Conservation (phyloP, 2,329 filamentous ascomycete species). For the Blumeriella jaapii region DNA sequence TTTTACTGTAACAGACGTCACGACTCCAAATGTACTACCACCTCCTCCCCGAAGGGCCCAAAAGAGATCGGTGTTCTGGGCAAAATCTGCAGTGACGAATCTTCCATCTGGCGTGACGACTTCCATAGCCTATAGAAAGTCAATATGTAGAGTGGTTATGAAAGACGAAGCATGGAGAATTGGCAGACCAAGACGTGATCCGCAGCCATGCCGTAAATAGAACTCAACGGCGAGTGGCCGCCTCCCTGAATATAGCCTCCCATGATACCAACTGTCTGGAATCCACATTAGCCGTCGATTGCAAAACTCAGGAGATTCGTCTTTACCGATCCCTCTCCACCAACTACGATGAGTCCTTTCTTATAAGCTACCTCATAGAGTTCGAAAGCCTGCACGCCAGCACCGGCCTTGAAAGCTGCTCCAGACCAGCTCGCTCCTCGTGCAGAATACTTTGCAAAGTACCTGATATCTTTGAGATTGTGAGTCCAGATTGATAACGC, state of each 20-base stretch:
- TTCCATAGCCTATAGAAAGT: too few species aligned
- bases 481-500: conserved; percentile 43
- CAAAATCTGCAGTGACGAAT: conserved; percentile 38
- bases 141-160: too few species aligned
- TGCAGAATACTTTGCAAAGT: conserved; percentile 27
- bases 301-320: not conserved
- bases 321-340: conserved; percentile 33
- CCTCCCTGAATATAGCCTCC: conserved; percentile 47
- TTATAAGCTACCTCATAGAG: conserved; percentile 32
- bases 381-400: conserved; percentile 33
- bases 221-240: conserved; percentile 43
- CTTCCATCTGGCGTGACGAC: conserved; percentile 41
- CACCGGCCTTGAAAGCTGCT: conserved; percentile 29
- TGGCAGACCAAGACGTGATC: conserved; percentile 48
- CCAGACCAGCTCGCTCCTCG: conserved; percentile 26
- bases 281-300: conserved; percentile 20
- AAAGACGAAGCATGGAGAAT: too few species aligned
- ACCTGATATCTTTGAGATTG: conserved; percentile 32
- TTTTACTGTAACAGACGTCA: conserved; percentile 40
- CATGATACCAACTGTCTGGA: conserved; percentile 38
- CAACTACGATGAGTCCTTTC: conserved; percentile 33
- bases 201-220: conserved; percentile 43
- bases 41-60: conserved; percentile 52
- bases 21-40: conserved; percentile 43
- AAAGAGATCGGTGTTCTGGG: conserved; percentile 44